Evolutionary conservation across 2,329 filamentous ascomycete species (phyloP), one percentile per base, ranked within the genome.

Genomic region (Beauveria bassiana): DNA sequence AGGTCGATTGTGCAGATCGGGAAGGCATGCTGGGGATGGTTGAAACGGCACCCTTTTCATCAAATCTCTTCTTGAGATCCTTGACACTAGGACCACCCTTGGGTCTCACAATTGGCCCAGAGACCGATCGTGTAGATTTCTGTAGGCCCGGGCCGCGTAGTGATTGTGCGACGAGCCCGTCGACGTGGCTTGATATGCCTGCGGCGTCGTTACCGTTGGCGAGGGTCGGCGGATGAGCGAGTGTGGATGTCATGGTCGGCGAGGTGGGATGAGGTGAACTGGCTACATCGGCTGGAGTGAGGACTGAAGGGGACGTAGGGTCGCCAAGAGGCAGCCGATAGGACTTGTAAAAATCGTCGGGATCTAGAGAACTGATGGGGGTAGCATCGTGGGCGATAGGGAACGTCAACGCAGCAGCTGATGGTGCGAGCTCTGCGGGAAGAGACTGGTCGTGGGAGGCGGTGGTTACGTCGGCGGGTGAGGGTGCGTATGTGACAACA

Each of bases 41-140:
- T 63, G 72, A 69, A 54, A 68, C 64, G 47, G 65, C 62, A 65
- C 72, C 77, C 66, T 80, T 85, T 69, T 87, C 85, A 72, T 93
- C 89, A 75, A 93, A 95, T 60, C 84, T 86, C 73, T 87, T 90
- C 68, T 90, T 86, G 64, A 95, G 79, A 70, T 95, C 90, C 74
- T 88, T 91, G 67, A 95, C 89, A 63, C 88, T 93, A n/a, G 86
- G 80, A 66, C 88, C 81, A 49, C 70, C 66, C 51, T 68, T 66
- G 46, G 72, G 66, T 65, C 73, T 78, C 67, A 78, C 78, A 63
- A 81, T 81, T 45, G 84, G 82, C 66, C 79, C 83, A 49, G 84
- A 86, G 59, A 77, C 80, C 28, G 84, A 85, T 63, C 85, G 82
- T 62, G 75, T 68, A 62, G 72, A 70, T 28, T 24, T 31, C 49